Base-by-base conservation (phyloP, 2,329 filamentous ascomycete species). In the Cadophora sp. region DNA sequence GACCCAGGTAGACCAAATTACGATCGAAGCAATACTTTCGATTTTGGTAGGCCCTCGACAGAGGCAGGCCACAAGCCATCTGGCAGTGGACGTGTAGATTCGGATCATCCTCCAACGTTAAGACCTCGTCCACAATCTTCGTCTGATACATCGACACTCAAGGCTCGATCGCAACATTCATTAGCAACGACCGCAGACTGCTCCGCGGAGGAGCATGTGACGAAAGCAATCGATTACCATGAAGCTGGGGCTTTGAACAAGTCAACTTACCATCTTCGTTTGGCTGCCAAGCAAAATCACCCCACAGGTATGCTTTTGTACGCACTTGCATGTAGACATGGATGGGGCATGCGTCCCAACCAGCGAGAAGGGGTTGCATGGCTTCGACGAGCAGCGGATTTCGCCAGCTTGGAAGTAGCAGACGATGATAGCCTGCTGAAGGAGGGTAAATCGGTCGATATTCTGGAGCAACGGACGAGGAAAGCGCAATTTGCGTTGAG, bases 271-370 rank as follows among this genome's bases (percentile, higher is more conserved):
- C 96, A 99, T 78, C 86, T 99, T 55, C 91, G 96, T 40, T 87
- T 97, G 68, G 96, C 96, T 4, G 95, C 96, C 0, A 89, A 90
- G 74, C 90, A 92, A 66, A 92, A 93, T 58, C 88, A 97, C 67
- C 92, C 96, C 0, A 97, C 95, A 0, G 96, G 91, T 26, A 99
- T 99, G 96, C 87, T 99, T 14, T 85, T 98, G 37, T 99, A 97
- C 79, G 96, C 95, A 5, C 85, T 99, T 43, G 96, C 96, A 12
- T 98, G 95, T 77, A 88, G 96, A 61, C 96, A 99, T 77, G 96
- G 96, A 60, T 99, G 96, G 96, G 96, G 96, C 22, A 97, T 98
- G 93, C 90, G 94, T 11, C 88, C 93, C 8, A 97, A 97, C 78
- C 93, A 93, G 76, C 86, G 86, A 59, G 96, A 99, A 80, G 96